Base-by-base conservation (phyloP, 2,329 filamentous ascomycete genomes). In the Beauveria sp. region DNA sequence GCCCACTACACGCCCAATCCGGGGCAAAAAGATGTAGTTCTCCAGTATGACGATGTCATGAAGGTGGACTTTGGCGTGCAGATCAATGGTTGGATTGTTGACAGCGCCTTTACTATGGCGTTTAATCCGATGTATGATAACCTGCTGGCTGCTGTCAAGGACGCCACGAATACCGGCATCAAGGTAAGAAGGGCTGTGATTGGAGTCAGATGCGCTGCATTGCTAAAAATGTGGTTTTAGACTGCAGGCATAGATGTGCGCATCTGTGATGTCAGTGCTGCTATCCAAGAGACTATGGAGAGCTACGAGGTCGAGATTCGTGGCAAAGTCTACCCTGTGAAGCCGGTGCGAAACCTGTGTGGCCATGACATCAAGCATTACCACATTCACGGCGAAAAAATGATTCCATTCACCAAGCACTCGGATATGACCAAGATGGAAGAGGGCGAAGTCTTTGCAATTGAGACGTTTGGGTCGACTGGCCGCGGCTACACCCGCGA, bases 381-480 rank as follows among this genome's bases (percentile, higher is more conserved):
- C 76, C 86, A 84, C 69, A 96, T 96, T 69, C 92, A 96, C 74
- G 91, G 91, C 60, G 87, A 84, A 67, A 96, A 96, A 80, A 91
- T 88, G 67, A 90, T 96, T 52, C 93, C 92, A 0, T 96, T 96
- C 68, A 89, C 96, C 67, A 96, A 93, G 78, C 87, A 86, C 62
- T 81, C 81, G 55, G 89, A 95, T 68, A 85, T 88, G 71, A 95
- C 90, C 45, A 96, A 96, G 80, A 96, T 96, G 92, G 92, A 96
- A 75, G 92, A 96, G 74, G 91, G 91, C 42, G 92, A 96, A 68
- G 85, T 91, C 20, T 96, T 93, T 74, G 92, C 92, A 64, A 96
- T 96, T 67, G 92, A 96, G 77, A 96, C 92, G 0, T 96, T 96
- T 72, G 92, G 92, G 42, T 93, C 87, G 70, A 96, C 92, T 14